Conservation (phyloP, 78 protist genomes). For the Mantamonas sphyraenae region DNA sequence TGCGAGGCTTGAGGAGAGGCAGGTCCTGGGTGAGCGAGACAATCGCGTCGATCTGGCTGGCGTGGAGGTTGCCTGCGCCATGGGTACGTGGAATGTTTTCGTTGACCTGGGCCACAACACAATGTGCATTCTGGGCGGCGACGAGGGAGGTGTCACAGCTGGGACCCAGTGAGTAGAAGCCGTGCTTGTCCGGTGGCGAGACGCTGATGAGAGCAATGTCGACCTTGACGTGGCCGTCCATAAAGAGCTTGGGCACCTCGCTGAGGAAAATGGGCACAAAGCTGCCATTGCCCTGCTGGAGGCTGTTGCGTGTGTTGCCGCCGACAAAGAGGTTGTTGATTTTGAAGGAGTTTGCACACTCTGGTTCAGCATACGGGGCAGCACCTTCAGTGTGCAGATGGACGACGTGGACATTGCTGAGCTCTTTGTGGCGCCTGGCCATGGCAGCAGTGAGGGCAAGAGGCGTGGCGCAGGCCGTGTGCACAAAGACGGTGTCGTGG, state of each 20-base stretch:
- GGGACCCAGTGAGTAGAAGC: constrained; percentile 30
- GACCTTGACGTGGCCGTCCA: neutral
- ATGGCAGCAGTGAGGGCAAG: neutral
- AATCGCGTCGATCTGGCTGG: neutral
- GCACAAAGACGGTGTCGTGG: neutral
- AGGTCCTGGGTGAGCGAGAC: constrained; percentile 2
- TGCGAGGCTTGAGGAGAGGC: neutral
- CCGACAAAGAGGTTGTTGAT: neutral
- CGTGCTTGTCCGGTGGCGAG: constrained; percentile 33
- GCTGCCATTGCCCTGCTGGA: neutral
- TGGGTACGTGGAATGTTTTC: constrained; percentile 28
- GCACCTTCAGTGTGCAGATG: constrained; percentile 22
- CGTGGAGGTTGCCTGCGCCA: constrained; percentile 28
- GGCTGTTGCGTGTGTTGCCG: neutral
- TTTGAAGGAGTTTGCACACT: neutral
- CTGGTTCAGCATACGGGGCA: neutral
- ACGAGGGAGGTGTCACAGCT: neutral
- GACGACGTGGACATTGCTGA: neutral
- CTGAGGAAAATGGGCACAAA: constrained; percentile 24
- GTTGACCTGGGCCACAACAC: constrained; percentile 32
- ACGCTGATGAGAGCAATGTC: constrained; percentile 9
- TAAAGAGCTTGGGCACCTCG: constrained; percentile 19
- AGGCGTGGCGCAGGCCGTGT: constrained; percentile 9
- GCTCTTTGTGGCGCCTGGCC: neutral
- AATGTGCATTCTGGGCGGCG: constrained; percentile 6